Conservation (phyloP, 495 filamentous ascomycete species). For the Aspergillus saccharolyticus region DNA sequence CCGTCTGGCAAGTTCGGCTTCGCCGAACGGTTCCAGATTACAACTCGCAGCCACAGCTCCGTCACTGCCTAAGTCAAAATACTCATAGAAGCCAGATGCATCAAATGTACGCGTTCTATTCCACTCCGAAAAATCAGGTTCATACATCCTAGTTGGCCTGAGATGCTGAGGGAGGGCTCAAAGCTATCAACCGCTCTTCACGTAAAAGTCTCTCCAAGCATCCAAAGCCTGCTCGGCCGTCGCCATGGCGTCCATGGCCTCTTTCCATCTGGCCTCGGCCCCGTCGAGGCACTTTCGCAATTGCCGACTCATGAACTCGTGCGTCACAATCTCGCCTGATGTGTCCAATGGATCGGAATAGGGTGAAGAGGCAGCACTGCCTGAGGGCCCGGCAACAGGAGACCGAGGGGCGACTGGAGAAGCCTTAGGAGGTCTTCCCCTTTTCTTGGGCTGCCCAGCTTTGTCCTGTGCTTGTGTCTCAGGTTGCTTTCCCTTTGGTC, state of each 20-base stretch:
- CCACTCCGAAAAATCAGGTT: background rate
- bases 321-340: background rate
- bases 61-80: background rate
- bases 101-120: background rate
- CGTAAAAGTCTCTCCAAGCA: background rate
- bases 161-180: background rate
- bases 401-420: no score
- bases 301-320: background rate
- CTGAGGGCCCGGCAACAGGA: background rate
- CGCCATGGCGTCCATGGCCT: background rate
- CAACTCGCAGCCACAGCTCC: background rate
- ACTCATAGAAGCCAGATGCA: background rate
- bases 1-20: background rate
- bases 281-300: background rate
- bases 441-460: background rate
- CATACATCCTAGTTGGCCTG: background rate
- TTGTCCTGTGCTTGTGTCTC: no score
- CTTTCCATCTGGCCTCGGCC: background rate
- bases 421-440: background rate
- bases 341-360: background rate
- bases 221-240: background rate
- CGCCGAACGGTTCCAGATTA: background rate
- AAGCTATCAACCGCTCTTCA: background rate
- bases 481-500: no score
- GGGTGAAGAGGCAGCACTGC: background rate